Conservation (phyloP, 2,329 filamentous ascomycete species). For the Elsinoe ampelina region DNA sequence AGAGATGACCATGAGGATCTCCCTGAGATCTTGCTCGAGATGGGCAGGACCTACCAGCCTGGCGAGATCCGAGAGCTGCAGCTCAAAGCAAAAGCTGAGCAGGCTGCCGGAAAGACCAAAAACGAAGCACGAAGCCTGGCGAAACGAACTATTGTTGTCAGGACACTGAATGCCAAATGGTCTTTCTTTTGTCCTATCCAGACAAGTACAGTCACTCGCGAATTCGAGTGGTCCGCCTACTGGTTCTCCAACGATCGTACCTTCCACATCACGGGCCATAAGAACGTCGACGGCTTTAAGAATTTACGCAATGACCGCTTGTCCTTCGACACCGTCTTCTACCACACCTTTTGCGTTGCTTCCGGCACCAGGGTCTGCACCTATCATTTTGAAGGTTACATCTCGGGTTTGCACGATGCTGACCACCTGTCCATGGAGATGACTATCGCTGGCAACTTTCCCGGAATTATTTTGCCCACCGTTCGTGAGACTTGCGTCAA, state of each 20-base stretch:
- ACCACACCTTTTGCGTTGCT: neutral
- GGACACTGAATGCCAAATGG: neutral
- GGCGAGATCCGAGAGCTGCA: neutral
- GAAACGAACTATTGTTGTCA: neutral
- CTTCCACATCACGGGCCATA: neutral
- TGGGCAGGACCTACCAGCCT: neutral
- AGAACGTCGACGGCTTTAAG: neutral
- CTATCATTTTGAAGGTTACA: neutral
- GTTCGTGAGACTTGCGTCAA: neutral
- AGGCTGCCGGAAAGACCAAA: neutral
- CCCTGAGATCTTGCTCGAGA: neutral
- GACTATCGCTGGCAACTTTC: neutral
- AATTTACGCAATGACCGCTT: neutral
- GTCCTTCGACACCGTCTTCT: neutral
- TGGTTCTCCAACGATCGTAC: neutral
- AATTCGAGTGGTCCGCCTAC: neutral
- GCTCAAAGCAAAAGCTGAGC: neutral
- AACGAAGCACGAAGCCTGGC: neutral
- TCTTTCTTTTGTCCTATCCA: neutral
- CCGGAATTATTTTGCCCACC: neutral
- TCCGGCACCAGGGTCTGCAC: neutral
- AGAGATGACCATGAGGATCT: neutral
- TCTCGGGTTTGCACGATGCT: neutral
- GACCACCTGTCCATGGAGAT: neutral
- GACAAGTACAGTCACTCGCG: neutral